Base-by-base conservation (phyloP, 352 stramenopile genomes). In the Nothophytophthora sp. region DNA sequence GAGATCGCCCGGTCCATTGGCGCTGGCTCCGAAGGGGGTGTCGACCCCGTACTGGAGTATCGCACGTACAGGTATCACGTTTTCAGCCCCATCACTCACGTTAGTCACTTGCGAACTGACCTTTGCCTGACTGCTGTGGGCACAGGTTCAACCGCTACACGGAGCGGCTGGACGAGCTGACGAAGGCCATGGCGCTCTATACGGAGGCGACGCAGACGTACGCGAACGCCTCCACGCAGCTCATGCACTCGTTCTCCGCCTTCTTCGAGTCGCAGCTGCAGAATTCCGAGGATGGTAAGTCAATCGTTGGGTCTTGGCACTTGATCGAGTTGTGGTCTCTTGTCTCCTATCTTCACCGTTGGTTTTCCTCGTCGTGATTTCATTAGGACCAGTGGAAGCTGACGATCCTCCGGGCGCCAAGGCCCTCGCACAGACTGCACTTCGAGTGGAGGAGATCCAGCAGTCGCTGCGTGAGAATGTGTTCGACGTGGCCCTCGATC, bases 41-140 rank as follows among this genome's bases (percentile, higher is more conserved):
- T 86, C 24, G 78, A 92, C 23, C 78, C 78, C 1, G 78, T 83
- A 33, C 54, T 92, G 13, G 78, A 88, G 43, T 78, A 76, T 36
- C 76, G 81, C 33, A 88, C 51, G 28, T 73, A 86, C 29, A 68
- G 80, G 77, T 88, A 18, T 15, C 49, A 44, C 13, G n/a, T n/a
- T n/a, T n/a, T n/a, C n/a, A n/a, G n/a, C n/a, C n/a, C n/a, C n/a
- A n/a, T n/a, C n/a, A n/a, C n/a, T n/a, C n/a, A n/a, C n/a, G n/a
- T n/a, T n/a, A n/a, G n/a, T n/a, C n/a, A n/a, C n/a, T n/a, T n/a
- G n/a, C n/a, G n/a, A n/a, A n/a, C n/a, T n/a, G n/a, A n/a, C n/a
- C 19, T 13, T 30, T 8, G n/a, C 12, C 18, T 61, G 8, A 50
- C 4, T 38, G 36, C n/a, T n/a, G n/a, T n/a, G n/a, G n/a, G n/a